phyloP scores from a whole-genome alignment of 192 early-diverging fungal species.

The Dissophora ornata region DNA sequence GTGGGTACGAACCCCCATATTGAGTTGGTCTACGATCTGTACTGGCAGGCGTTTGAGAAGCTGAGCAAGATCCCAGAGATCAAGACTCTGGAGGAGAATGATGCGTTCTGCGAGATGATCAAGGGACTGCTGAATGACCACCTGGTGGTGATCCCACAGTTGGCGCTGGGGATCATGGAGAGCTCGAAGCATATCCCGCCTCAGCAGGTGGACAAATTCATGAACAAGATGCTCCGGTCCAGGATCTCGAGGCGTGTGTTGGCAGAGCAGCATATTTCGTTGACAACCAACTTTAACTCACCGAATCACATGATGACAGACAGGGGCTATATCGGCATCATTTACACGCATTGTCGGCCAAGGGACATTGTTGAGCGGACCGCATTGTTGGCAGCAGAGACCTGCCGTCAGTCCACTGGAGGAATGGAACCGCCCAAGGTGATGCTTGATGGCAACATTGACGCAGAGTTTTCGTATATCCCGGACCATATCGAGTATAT shows the following conservation, averaged over 20 bases:
- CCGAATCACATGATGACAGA: constrained; percentile 56
- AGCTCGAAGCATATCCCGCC: constrained; percentile 74
- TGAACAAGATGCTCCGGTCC: constrained; percentile 89
- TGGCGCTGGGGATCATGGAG: constrained; percentile 89
- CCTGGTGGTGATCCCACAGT: constrained; percentile 86
- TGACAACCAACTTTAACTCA: constrained; percentile 71
- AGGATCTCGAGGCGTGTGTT: constrained; percentile 91
- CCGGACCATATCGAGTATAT: constrained; percentile 96
- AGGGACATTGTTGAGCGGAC: constrained; percentile 59
- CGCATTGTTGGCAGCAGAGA: constrained; percentile 45
- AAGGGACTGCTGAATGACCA: constrained; percentile 81
- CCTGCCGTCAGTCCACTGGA: constrained; percentile 20
- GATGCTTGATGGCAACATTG: constrained; percentile 75
- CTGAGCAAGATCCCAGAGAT: constrained; percentile 79
- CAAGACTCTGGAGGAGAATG: constrained; percentile 84
- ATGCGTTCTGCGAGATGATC: constrained; percentile 81
- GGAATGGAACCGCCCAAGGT: constrained; percentile 76
- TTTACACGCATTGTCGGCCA: constrained; percentile 74
- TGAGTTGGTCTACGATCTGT: constrained; percentile 84
- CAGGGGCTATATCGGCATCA: constrained; percentile 74
- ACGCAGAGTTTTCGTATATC: constrained; percentile 90
- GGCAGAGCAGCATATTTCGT: constrained; percentile 91
- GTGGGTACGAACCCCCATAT: constrained; percentile 94
- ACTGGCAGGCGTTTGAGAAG: constrained; percentile 94
- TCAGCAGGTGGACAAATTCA: constrained; percentile 81